Evolutionary conservation across 176 grass and related monocot genomes (phyloP), one percentile per base, ranked within the genome.

Genomic region (Stipa capillata): DNA sequence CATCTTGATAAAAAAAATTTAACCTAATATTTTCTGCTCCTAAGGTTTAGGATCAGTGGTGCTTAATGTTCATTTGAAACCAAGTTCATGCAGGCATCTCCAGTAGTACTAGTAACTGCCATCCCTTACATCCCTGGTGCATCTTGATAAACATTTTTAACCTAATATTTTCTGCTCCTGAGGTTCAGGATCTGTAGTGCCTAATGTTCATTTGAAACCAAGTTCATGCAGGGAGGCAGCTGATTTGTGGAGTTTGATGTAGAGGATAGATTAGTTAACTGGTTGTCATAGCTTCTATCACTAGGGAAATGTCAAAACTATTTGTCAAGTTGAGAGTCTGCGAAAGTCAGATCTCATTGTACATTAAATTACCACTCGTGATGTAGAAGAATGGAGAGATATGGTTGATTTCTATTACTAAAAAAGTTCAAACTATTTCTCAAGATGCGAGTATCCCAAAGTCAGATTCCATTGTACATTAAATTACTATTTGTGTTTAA

Each of bases 61-160:
- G 28, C 29, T 72, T 10, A 28, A 72, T 52, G 45, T 72, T 72
- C 45, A 72, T 72, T 51, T 69, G 27, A 48, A 56, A 75, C 16
- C 21, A 75, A 57, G 35, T 57, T 51, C 44, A 25, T 72, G 3
- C 2, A n/a, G 41, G 41, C n/a, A n/a, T n/a, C n/a, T n/a, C n/a
- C n/a, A n/a, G n/a, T n/a, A n/a, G n/a, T n/a, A n/a, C n/a, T n/a
- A 34, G 52, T 49, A 27, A 50, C 42, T 61, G 13, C 16, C 28
- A 72, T 48, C 8, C 37, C 6, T 36, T 31, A 51, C 74, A 70
- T 51, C 18, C n/a, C 2, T 3, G 47, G 41, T 0, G 12, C 33
- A 79, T 80, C 7, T 80, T 66, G 31, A 69, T 67, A 60, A 47
- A 57, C 52, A 62, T 62, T 74, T 4, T 15, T 27, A 79, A 32